Percentiles rank a stretch among this genome's conserved stretches.
Conservation (phyloP, 2,329 filamentous ascomycete species). For the Camillea tinctor region DNA sequence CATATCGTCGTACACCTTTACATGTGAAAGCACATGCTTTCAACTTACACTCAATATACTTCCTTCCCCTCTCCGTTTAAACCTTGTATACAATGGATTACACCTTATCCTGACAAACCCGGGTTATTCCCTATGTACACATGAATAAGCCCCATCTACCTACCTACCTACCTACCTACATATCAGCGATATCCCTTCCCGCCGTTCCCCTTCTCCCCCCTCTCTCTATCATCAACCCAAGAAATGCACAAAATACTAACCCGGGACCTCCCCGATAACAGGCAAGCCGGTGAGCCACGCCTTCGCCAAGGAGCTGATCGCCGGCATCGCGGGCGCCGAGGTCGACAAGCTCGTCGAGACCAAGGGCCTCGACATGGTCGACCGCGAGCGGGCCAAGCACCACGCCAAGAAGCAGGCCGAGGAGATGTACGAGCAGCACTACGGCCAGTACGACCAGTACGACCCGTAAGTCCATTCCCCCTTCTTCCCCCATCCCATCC, state of each 20-base stretch:
- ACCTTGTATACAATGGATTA: too few relatives aligned
- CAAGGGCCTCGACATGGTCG: constrained; percentile 61
- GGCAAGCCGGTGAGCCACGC: constrained; percentile 69
- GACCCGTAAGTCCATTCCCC: constrained; percentile 51
- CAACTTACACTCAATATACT: too few relatives aligned
- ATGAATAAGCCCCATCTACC: too few relatives aligned
- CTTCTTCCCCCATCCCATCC: background rate
- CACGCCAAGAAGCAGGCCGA: constrained; percentile 58
- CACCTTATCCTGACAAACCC: too few relatives aligned
- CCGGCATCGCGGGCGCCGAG: constrained; percentile 70
- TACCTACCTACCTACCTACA: too few relatives aligned
- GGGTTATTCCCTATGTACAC: too few relatives aligned
- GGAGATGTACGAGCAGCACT: constrained; percentile 62
- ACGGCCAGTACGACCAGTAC: constrained; percentile 51
- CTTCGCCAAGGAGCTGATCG: constrained; percentile 76
- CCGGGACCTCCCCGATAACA: constrained; percentile 29
- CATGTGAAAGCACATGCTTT: too few relatives aligned
- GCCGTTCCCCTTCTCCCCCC: too few relatives aligned
- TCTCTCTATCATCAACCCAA: too few relatives aligned
- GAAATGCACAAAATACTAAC: background rate
- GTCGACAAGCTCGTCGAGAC: constrained; percentile 74
- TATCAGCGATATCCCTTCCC: too few relatives aligned
- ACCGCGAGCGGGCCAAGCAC: constrained; percentile 57
- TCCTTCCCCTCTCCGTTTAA: too few relatives aligned
- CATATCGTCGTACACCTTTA: background rate